phyloP scores from a whole-genome alignment of 176 grass and related monocot genomes.

The Panicum miliaceum region DNA sequence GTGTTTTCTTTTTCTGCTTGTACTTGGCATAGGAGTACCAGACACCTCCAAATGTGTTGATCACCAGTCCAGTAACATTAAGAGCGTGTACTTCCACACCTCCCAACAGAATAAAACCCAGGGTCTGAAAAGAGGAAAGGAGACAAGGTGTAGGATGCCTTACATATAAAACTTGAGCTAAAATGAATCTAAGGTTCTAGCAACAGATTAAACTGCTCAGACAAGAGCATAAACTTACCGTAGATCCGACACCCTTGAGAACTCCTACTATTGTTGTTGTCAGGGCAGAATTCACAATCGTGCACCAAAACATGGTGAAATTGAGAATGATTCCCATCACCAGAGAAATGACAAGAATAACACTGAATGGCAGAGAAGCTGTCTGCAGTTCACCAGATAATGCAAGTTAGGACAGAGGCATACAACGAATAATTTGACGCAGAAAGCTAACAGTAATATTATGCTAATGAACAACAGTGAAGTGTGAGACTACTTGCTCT shows the following conservation, averaged over 20 bases:
- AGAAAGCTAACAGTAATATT: neutral
- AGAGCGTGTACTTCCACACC: conserved; percentile 80
- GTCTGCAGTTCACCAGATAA: conserved; percentile 46
- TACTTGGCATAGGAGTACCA: conserved; percentile 97
- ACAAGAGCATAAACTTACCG: conserved; percentile 49
- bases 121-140: conserved; percentile 58
- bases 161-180: neutral
- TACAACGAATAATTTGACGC: neutral
- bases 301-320: conserved; percentile 98
- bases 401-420: conserved; percentile 11
- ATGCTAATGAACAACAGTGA: neutral
- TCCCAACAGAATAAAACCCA: conserved; percentile 92
- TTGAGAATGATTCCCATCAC: conserved; percentile 91
- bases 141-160: neutral
- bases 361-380: conserved; percentile 57
- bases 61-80: conserved; percentile 80
- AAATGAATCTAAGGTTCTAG: neutral
- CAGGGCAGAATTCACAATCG: conserved; percentile 91
- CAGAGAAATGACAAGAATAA: conserved; percentile 71
- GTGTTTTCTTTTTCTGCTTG: conserved; percentile 70
- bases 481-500: neutral
- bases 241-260: conserved; percentile 92
- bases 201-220: neutral
- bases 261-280: conserved; percentile 98
- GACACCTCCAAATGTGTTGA: conserved; percentile 87